Percentiles rank a stretch among this genome's conserved stretches.
These are phyloP conservation scores for Aegle marmelos DNA, from an alignment of 345 rosid genomes.

Conservation along the genomic window DNA sequence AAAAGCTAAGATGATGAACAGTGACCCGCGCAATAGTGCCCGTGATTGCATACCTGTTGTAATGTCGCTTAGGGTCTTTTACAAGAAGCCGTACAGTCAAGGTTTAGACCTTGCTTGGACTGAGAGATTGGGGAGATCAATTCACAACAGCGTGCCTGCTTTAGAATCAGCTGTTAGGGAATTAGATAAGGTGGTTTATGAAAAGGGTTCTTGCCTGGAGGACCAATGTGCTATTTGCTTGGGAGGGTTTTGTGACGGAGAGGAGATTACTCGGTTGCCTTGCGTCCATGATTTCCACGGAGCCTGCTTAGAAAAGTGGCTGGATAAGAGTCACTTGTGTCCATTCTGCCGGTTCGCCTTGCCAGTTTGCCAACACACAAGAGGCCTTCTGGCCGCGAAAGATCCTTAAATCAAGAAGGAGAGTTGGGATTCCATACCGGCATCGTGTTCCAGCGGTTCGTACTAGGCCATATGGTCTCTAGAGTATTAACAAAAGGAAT, in stretches of 20 bases:
- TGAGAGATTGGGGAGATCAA: not conserved
- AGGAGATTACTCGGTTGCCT: conserved; percentile 1
- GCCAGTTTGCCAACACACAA: not conserved
- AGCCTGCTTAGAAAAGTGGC: not conserved
- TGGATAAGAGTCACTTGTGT: conserved; percentile 4
- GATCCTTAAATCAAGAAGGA: too few species aligned
- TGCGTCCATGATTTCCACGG: not conserved
- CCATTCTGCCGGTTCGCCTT: not conserved
- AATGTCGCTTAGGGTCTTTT: not conserved
- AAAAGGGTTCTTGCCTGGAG: not conserved
- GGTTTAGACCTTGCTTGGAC: not conserved
- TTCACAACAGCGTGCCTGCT: not conserved
- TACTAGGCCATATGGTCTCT: too few species aligned
- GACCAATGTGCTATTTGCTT: not conserved
- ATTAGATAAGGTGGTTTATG: not conserved
- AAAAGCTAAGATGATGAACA: not conserved
- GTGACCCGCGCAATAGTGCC: not conserved
- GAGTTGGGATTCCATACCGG: too few species aligned
- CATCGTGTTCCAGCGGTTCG: too few species aligned
- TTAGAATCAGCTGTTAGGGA: not conserved
- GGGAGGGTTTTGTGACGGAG: not conserved
- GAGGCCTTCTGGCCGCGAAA: not conserved
- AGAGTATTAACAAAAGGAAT: too few species aligned
- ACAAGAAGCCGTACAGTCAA: not conserved
- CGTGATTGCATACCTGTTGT: not conserved